A percentile compares a stretch with the other conserved stretches of the same genome.
Evolutionary conservation across 2,329 filamentous ascomycete species (phyloP).

Genomic region (Ophiostoma pallidulum): DNA sequence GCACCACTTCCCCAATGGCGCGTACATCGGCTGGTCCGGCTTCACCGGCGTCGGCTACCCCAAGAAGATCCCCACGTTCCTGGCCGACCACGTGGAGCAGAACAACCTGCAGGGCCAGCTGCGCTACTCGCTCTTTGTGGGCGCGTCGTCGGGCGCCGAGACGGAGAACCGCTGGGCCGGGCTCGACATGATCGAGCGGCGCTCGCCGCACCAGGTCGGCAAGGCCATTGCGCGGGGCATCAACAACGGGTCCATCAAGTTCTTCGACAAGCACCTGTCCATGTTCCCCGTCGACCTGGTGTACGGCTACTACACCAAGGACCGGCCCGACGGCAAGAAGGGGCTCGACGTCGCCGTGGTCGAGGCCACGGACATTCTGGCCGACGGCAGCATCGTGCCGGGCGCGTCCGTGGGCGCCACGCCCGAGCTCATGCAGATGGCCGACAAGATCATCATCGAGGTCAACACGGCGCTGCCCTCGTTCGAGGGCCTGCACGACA

Average conservation of each 20-base stretch:
- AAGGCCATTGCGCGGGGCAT: slow-evolving; percentile 87
- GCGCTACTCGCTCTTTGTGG: slow-evolving; percentile 80
- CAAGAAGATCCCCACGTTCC: slow-evolving; percentile 74
- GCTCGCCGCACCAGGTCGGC: slow-evolving; percentile 79
- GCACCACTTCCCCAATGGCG: slow-evolving; percentile 68
- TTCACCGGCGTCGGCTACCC: slow-evolving; percentile 88
- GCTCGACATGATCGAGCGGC: slow-evolving; percentile 81
- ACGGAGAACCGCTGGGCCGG: slow-evolving; percentile 88
- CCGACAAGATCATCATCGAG: slow-evolving; percentile 88
- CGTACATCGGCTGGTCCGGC: slow-evolving; percentile 86
- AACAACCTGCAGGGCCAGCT: slow-evolving; percentile 76
- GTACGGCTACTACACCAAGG: slow-evolving; percentile 78
- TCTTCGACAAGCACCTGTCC: slow-evolving; percentile 88
- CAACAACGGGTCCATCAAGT: slow-evolving; percentile 79
- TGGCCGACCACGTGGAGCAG: slow-evolving; percentile 83
- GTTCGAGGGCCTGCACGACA: slow-evolving; percentile 84
- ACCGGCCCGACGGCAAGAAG: slow-evolving; percentile 62
- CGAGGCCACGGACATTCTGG: slow-evolving; percentile 77
- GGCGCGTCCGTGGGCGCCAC: slow-evolving; percentile 79
- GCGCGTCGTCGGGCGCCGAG: slow-evolving; percentile 80
- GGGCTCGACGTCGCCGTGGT: slow-evolving; percentile 76
- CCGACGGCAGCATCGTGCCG: slow-evolving; percentile 80
- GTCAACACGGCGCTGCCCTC: slow-evolving; percentile 80
- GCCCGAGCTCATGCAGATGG: slow-evolving; percentile 81
- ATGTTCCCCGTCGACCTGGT: slow-evolving; percentile 87